Base-by-base conservation (phyloP, 2,329 filamentous ascomycete species). In the Sphaerostilbella broomeana region DNA sequence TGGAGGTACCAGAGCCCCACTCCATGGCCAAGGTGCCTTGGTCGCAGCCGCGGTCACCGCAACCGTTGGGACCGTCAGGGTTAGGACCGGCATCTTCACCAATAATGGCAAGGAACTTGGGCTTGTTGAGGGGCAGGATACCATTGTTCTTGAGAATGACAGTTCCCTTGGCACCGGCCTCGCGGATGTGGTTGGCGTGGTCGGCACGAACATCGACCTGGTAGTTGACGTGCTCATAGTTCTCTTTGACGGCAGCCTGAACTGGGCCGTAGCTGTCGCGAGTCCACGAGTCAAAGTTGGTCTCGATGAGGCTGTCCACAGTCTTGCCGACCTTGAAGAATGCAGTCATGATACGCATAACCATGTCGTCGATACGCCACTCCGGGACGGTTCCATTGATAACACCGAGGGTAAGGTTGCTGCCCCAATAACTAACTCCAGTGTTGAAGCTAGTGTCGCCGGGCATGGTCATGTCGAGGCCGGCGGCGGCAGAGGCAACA, bases 251-350 rank as follows among this genome's bases (percentile, higher is more conserved):
- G 8, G 72, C 74, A 35, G 62, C 70, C 56, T 95, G 81, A 34
- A 78, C 54, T 43, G 77, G 83, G 29, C 83, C 85, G 49, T 75
- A 84, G 0, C 84, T 89, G 51, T 90, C 80, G 2, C 69, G 64
- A 1, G 82, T 86, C 90, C 90, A 97, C 5, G 87, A 87, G 52
- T 83, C 82, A 64, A 95, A 95, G 70, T 89, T 97, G 60, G 85
- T 79, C 2, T 69, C 64, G 0, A 63, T 59, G 35, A 70, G 60
- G 4, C 62, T 55, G 17, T 65, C 61, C 2, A 78, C 50, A 0
- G 66, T 70, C 46, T 70, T 67, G 36, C 77, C 77, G 25, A 81
- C 76, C 61, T 83, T 82, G 67, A 81, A 84, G 56, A 75, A 79
- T 27, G 79, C 69, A 5, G 80, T 72, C 77, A 84, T 81, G 56